Evolutionary conservation across 2,329 filamentous ascomycete genomes (phyloP), one percentile per base, ranked within the genome.

Genomic region (Pseudopithomyces maydicus): DNA sequence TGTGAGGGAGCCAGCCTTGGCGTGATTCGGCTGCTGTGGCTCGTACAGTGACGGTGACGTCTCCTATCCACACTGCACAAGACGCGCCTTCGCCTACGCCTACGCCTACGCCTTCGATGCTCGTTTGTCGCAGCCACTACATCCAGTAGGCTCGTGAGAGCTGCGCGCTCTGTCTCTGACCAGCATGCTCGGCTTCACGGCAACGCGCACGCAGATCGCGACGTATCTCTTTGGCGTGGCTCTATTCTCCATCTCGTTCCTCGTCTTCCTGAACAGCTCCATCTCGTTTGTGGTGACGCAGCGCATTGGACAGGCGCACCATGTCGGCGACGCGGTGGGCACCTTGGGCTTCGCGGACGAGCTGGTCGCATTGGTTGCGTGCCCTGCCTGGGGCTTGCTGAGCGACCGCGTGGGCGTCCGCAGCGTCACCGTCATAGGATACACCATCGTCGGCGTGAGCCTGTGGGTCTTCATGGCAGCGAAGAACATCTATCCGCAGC

Each of bases 331-430:
- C 77, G 86, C 92, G 49, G 91, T 94, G 58, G 91, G 91, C 53
- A 95, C 91, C 10, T 82, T 96, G 54, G 91, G 91, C 49, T 95
- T 96, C 73, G 90, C 86, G 32, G 91, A 96, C 73, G 91, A 96
- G 81, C 73, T 94, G 55, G 88, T 95, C 51, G 91, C 90, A 44
- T 82, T 96, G 56, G 81, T 94, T 43, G 91, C 91, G 12, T 95
- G 91, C 70, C 91, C 91, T 1, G 74, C 85, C 54, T 95, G 91
- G 91, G 91, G 91, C 2, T 81, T 93, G 45, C 74, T 91, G 29
- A 92, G 89, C 60, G 91, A 95, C 75, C 84, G 90, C 29, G 78
- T 92, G 45, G 91, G 91, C 57, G 90, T 94, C 58, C 81, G 90
- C 67, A 74, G 71, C 46, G 81, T 83, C 29, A 79, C 80, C 4